These are phyloP conservation scores for Haplographium delicatum DNA, from an alignment of 495 filamentous ascomycete genomes.

Conservation along the genomic window DNA sequence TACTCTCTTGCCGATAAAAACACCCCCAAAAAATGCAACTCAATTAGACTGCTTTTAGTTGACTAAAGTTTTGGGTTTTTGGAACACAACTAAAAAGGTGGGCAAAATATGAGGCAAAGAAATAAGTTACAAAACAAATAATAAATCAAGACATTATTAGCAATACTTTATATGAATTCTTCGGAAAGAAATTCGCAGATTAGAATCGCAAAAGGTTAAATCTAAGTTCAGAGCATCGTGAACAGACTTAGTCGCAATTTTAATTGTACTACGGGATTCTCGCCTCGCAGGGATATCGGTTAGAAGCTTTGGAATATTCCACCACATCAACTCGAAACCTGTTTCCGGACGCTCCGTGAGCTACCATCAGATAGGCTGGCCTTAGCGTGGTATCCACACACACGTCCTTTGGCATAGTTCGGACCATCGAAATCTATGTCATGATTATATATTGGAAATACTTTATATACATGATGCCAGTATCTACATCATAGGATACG, in stretches of 20 bases:
- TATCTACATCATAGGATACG: not conserved
- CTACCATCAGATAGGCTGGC: too few species aligned
- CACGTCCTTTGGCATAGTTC: too few species aligned
- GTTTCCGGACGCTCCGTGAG: not conserved
- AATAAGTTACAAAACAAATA: not conserved
- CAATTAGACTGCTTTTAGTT: not conserved
- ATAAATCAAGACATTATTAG: not conserved
- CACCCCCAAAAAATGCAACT: too few species aligned
- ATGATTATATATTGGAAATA: too few species aligned
- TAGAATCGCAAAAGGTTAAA: not conserved
- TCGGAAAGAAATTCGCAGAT: not conserved
- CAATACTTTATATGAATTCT: not conserved
- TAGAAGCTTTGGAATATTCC: not conserved
- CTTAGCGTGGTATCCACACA: too few species aligned
- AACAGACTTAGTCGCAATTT: not conserved
- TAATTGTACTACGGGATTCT: not conserved
- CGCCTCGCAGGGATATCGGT: not conserved
- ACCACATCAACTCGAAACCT: not conserved
- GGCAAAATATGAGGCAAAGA: not conserved
- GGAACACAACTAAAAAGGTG: not conserved
- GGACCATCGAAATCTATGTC: too few species aligned
- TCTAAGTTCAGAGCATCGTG: not conserved
- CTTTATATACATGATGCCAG: too few species aligned
- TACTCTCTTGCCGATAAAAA: too few species aligned
- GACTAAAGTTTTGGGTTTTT: not conserved